Base-by-base conservation (phyloP, 257 asterid species). In the Rauvolfia tetraphylla region DNA sequence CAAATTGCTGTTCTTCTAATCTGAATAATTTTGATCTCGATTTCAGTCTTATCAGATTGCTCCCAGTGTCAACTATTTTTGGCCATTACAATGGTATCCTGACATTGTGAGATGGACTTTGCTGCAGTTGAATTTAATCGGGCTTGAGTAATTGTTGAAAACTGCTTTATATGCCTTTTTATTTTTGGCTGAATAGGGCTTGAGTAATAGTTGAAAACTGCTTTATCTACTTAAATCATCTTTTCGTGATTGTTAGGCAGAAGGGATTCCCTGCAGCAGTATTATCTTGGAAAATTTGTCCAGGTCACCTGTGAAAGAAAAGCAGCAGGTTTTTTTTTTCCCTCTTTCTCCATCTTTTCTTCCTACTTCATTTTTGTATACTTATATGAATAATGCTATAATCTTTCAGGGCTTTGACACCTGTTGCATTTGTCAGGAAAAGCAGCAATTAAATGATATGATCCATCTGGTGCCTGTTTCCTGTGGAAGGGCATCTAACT, bases 361-460 rank as follows among this genome's bases (percentile, higher is more conserved):
- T 22, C 22, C 62, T 1, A 11, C 31, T 71, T 51, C 41, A 51
- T 1, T 25, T 13, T n/a, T 33, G 7, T 14, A 2, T 27, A 56
- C 49, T 14, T 11, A n/a, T 34, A 4, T 71, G n/a, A 31, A 42
- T 70, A 18, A 34, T 36, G 27, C 7, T 12, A 23, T 71, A 27
- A 46, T 63, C 68, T 72, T 59, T 33, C 59, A n/a, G 44, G 51
- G 74, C 25, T 79, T 54, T n/a, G 29, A 7, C 65, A 20, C 71
- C 14, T 53, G 42, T n/a, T 58, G 68, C 74, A 75, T 72, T 80
- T 73, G 36, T 66, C 74, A 75, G 89, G 84, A 71, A 81, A 79
- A 84, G 73, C 82, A 62, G 74, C 46, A 49, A 78, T 58, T 61
- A 72, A 84, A 82, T 79, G 80, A 78, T 76, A 83, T 78, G 83